Conservation (phyloP, 106 monocot species). For the Xerophyta viscosa region DNA sequence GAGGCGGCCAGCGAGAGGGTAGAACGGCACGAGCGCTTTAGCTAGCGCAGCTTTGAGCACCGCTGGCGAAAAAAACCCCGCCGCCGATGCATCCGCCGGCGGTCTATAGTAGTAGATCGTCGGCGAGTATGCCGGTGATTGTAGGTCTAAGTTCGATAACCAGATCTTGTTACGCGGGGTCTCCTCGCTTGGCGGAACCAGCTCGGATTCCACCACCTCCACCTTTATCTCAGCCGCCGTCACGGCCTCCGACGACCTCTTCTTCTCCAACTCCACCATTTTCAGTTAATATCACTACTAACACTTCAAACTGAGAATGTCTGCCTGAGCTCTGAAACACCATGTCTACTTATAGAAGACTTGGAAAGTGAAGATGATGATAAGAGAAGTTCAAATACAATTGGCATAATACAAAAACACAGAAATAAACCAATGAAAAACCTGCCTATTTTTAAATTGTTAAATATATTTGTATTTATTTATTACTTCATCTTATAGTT, state of each 20-base stretch:
- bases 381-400: no score
- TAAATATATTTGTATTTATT: no score
- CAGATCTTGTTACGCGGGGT: constrained; percentile 11
- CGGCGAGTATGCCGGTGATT: constrained; percentile 5
- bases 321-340: no score
- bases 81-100: not conserved
- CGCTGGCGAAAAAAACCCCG: constrained; percentile 9
- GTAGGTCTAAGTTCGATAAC: constrained; percentile 18
- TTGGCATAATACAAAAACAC: no score
- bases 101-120: constrained; percentile 15
- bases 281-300: no score
- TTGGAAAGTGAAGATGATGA: no score
- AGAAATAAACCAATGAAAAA: no score
- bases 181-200: constrained; percentile 13
- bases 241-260: not conserved
- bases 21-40: constrained; percentile 35
- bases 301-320: no score
- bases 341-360: no score
- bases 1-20: constrained; percentile 45
- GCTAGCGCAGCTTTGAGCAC: constrained; percentile 16
- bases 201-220: constrained; percentile 8
- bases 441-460: no score
- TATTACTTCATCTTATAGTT: no score
- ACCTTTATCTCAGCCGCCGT: constrained; percentile 2
- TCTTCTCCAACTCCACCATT: not conserved